phyloP scores from a whole-genome alignment of 164 flowering plant genomes.

The Kingdonia uniflora region DNA sequence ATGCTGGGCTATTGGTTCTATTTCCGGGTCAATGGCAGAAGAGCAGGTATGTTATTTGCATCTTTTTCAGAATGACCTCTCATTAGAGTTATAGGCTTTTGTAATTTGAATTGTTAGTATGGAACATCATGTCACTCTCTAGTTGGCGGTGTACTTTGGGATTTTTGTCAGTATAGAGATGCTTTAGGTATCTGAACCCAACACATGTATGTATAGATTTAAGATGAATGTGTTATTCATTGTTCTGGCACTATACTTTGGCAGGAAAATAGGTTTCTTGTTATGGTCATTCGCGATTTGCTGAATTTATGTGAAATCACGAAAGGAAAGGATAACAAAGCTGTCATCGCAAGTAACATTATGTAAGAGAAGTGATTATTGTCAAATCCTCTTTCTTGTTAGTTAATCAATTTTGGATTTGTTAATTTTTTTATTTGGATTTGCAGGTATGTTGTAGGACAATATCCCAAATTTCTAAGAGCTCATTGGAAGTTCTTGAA shows the following conservation, averaged over 20 bases:
- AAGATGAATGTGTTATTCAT: not conserved
- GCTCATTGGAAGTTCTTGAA: constrained; percentile 99
- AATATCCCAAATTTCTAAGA: constrained; percentile 87
- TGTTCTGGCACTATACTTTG: constrained; percentile 10
- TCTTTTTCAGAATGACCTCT: not conserved
- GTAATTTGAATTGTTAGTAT: too few relatives aligned
- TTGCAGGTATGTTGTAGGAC: constrained; percentile 99
- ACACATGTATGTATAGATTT: not conserved
- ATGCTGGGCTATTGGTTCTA: constrained; percentile 99
- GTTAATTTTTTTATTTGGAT: constrained; percentile 6
- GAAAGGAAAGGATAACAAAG: constrained; percentile 97
- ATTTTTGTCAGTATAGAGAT: too few relatives aligned
- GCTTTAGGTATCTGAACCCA: too few relatives aligned
- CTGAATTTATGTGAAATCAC: constrained; percentile 93
- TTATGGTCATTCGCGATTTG: constrained; percentile 95
- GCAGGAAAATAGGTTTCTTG: constrained; percentile 98
- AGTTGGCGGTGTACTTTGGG: too few relatives aligned
- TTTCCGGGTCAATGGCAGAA: constrained; percentile 98
- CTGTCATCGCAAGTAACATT: constrained; percentile 97
- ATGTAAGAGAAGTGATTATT: constrained; percentile 54
- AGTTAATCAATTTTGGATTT: not conserved
- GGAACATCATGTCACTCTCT: too few relatives aligned
- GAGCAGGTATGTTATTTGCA: constrained; percentile 62
- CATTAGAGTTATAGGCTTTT: not conserved
- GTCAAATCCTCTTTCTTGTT: not conserved